A percentile compares a stretch with the other conserved stretches of the same genome.
These are phyloP conservation scores for Biscutella laevigata DNA, from an alignment of 441 rosid species.

Conservation along the genomic window DNA sequence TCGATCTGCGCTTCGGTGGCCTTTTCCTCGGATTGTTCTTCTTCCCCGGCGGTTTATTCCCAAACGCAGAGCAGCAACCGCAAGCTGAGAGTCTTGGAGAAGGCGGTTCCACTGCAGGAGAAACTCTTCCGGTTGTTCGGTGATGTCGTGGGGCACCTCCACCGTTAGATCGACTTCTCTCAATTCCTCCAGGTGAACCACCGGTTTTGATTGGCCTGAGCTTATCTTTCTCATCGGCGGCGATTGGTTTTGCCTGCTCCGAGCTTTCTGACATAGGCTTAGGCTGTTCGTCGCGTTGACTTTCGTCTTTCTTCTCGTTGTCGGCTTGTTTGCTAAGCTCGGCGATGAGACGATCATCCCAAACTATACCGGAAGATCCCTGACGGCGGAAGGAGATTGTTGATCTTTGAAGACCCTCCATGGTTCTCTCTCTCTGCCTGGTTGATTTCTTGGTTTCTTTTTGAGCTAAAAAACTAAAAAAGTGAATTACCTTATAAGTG, in stretches of 20 bases:
- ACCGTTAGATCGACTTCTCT: constrained; percentile 73
- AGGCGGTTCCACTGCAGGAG: constrained; percentile 83
- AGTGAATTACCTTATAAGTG: constrained; percentile 19
- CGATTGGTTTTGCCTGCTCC: constrained; percentile 19
- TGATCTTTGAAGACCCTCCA: constrained; percentile 54
- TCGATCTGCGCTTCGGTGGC: constrained; percentile 53
- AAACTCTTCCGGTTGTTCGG: constrained; percentile 57
- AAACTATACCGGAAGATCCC: constrained; percentile 55
- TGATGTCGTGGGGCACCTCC: constrained; percentile 41
- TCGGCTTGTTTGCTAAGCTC: constrained; percentile 33
- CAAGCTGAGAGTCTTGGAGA: constrained; percentile 78
- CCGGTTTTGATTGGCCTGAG: constrained; percentile 32
- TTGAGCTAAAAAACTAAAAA: constrained; percentile 28
- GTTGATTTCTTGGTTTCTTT: constrained; percentile 1
- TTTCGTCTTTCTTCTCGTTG: constrained; percentile 22
- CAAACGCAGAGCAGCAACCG: constrained; percentile 69
- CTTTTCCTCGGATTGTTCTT: constrained; percentile 34
- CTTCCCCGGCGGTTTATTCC: constrained; percentile 45
- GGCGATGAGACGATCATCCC: constrained; percentile 60
- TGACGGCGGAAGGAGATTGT: constrained; percentile 51
- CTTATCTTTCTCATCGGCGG: constrained; percentile 30
- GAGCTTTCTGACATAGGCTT: constrained; percentile 19
- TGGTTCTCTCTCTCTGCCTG: constrained; percentile 4
- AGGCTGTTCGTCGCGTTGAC: constrained; percentile 19
- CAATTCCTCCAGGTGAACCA: constrained; percentile 28